Percentiles rank a stretch among this genome's conserved stretches.
These are phyloP conservation scores for Amylostereum areolatum DNA, from an alignment of 1,284 basidiomycete species.

Conservation along the genomic window DNA sequence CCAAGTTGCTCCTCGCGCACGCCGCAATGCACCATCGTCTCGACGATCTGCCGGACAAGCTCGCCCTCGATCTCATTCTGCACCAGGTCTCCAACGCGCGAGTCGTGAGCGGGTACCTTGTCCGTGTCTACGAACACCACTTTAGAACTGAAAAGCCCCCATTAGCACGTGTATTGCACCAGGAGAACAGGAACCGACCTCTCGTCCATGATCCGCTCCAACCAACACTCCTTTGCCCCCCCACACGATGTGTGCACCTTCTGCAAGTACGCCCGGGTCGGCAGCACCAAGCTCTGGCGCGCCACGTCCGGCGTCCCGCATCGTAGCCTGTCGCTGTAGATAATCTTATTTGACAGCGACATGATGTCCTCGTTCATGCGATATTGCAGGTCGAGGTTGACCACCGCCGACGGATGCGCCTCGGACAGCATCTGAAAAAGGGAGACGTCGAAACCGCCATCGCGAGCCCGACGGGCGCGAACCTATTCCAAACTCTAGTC, in stretches of 20 bases:
- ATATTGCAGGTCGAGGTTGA: conserved; percentile 85
- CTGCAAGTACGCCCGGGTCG: conserved; percentile 35
- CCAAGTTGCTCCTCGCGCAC: conserved; percentile 71
- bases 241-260: conserved; percentile 30
- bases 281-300: conserved; percentile 50
- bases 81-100: conserved; percentile 79
- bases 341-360: conserved; percentile 84
- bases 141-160: conserved; percentile 50
- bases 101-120: conserved; percentile 67
- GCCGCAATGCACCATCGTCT: conserved; percentile 62
- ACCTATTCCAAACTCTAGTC: too few species aligned
- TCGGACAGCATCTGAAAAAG: conserved; percentile 87
- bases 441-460: conserved; percentile 84
- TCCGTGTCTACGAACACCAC: conserved; percentile 96
- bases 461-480: conserved; percentile 71
- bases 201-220: conserved; percentile 60
- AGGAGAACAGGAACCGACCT: conserved; percentile 44
- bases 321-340: conserved; percentile 75
- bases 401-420: conserved; percentile 78
- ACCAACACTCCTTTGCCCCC: conserved; percentile 55
- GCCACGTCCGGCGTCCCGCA: conserved; percentile 78
- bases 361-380: conserved; percentile 98
- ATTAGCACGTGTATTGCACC: too few species aligned
- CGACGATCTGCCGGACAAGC: conserved; percentile 57
- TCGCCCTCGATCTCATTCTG: conserved; percentile 83